Evolutionary conservation across 2,329 filamentous ascomycete species (phyloP), one percentile per base, ranked within the genome.

Genomic region (Penicillium concentricum): DNA sequence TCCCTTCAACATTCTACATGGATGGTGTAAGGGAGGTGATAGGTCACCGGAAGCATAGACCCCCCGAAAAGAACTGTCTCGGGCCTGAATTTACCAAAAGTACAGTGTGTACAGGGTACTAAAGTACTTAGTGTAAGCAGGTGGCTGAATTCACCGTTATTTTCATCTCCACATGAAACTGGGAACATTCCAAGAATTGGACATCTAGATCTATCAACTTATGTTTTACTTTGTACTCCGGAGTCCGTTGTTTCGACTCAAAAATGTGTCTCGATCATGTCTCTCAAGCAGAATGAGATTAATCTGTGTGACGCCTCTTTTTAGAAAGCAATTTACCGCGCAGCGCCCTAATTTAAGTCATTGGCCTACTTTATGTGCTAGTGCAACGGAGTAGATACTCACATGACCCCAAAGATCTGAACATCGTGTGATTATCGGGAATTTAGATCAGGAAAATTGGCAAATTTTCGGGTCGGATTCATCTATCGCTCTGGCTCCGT

Each of bases 121-220:
- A 10, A 10, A 28, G 9, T 28, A 26, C 24, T 5, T 26, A 26
- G n/a, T n/a, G n/a, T 10, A 10, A 10, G 28, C 30, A 26, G 20
- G 24, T 65, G 62, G 60, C 48, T 49, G 39, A 45, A 42, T 44
- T 54, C 55, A 53, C 57, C 61, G 59, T 64, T 61, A 58, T 58
- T 37, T 45, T 22, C 42, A 51, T 51, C 51, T 60, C 61, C 61
- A 63, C 61, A 61, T 55, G 57, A 60, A 56, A 51, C 53, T 57
- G 57, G 58, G 34, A 37, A 51, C 43, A 58, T 46, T 8, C 42
- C 41, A 32, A 20, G 32, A 48, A 39, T 41, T 60, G 54, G 60
- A 28, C 8, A 26, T 5, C 24, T 26, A 6, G 24, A 26, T 26
- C 24, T 26, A 26, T 5, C 24, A 26, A 26, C 24, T 28, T 28